These are phyloP conservation scores for Trametes cinnabarina DNA, from an alignment of 768 basidiomycete genomes.

Conservation along the genomic window DNA sequence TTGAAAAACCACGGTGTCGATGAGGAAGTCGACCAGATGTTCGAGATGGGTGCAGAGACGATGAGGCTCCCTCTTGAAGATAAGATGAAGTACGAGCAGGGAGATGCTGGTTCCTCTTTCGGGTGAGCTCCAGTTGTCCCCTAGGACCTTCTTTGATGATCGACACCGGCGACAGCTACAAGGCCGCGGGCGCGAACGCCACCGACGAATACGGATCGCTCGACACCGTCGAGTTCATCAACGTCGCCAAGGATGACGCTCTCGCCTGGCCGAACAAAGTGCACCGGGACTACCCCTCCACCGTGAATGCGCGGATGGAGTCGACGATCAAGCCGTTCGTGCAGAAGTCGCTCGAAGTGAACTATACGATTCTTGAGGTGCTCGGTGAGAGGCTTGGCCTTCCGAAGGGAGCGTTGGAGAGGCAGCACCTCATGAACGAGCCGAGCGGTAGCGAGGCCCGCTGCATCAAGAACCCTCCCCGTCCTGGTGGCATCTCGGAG, in stretches of 20 bases:
- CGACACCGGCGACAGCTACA: constrained; percentile 24
- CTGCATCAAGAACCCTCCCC: constrained; percentile 34
- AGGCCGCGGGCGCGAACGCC: constrained; percentile 33
- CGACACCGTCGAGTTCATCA: constrained; percentile 38
- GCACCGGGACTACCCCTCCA: constrained; percentile 35
- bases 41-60: constrained; percentile 42
- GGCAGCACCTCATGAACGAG: constrained; percentile 27
- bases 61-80: constrained; percentile 43
- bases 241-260: constrained; percentile 38
- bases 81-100: constrained; percentile 44
- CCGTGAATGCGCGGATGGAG: constrained; percentile 31
- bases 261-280: constrained; percentile 30
- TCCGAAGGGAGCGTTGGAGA: constrained; percentile 28
- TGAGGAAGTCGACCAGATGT: constrained; percentile 37
- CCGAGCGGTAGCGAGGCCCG: constrained; percentile 33
- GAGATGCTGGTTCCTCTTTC: constrained; percentile 39
- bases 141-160: too few relatives aligned
- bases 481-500: constrained; percentile 10
- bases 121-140: constrained; percentile 25
- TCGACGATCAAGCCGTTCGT: constrained; percentile 31
- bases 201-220: constrained; percentile 32
- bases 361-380: constrained; percentile 30
- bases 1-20: constrained; percentile 45
- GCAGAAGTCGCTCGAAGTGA: constrained; percentile 29
- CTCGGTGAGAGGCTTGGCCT: constrained; percentile 35